Conservation (phyloP, 2,329 filamentous ascomycete genomes). For the Ceratocystis destructans region DNA sequence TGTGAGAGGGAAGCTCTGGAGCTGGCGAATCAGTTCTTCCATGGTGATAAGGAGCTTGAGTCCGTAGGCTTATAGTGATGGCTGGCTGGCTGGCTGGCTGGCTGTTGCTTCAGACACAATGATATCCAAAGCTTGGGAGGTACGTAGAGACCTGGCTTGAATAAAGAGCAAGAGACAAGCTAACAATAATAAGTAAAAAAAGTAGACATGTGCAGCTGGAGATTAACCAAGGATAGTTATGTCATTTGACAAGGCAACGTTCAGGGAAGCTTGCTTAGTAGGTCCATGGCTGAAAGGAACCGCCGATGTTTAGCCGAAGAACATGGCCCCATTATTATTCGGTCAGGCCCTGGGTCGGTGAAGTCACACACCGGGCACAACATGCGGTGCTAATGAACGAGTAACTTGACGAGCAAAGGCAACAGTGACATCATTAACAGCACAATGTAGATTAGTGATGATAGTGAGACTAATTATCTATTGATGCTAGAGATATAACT, state of each 20-base stretch:
- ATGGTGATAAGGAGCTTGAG: constrained; percentile 6
- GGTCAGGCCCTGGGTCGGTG: neutral
- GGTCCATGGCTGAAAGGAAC: neutral
- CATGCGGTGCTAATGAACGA: neutral
- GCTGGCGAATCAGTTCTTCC: constrained; percentile 9
- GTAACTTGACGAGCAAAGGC: too few species aligned
- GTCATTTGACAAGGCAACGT: constrained; percentile 1
- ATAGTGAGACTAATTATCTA: too few species aligned
- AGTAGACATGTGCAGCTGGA: neutral
- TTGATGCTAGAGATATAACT: too few species aligned
- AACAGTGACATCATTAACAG: too few species aligned
- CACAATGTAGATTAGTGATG: too few species aligned
- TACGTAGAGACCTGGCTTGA: neutral
- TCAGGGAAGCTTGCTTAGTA: neutral
- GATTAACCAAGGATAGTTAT: neutral
- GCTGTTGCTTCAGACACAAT: neutral
- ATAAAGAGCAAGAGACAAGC: neutral
- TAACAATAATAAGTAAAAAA: neutral
- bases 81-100: neutral
- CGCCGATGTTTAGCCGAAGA: neutral
- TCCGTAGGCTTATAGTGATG: neutral
- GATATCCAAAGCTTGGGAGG: neutral
- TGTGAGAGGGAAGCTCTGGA: constrained; percentile 8
- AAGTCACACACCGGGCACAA: neutral
- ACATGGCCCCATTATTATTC: neutral